These are phyloP conservation scores for Candida railenensis DNA, from an alignment of 805 yeast species.

Conservation along the genomic window DNA sequence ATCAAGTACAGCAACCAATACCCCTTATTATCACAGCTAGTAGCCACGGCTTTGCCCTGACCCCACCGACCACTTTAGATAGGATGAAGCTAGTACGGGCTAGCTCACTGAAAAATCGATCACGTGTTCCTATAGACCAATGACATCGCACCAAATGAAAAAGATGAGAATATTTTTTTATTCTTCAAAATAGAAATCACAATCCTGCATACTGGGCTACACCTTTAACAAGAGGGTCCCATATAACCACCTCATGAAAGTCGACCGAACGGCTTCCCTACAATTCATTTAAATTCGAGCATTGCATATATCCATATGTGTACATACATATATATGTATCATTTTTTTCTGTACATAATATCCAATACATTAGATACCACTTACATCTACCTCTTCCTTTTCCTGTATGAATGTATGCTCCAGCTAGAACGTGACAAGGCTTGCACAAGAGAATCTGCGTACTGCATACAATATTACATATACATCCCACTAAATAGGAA, in stretches of 20 bases:
- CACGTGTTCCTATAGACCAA: not conserved
- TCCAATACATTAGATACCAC: not conserved
- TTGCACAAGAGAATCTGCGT: too few species aligned
- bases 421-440: too few species aligned
- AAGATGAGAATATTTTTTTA: not conserved
- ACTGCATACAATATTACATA: too few species aligned
- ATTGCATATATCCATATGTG: not conserved
- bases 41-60: not conserved
- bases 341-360: not conserved
- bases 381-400: not conserved
- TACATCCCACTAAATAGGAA: not conserved
- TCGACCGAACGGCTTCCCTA: conserved; percentile 2
- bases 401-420: not conserved
- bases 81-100: not conserved
- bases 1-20: not conserved
- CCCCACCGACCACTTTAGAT: not conserved
- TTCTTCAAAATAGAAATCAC: too few species aligned
- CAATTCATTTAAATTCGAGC: not conserved
- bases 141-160: not conserved
- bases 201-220: not conserved
- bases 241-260: too few species aligned
- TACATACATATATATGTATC: too few species aligned
- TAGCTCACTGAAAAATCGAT: not conserved
- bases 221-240: too few species aligned
- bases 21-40: not conserved